phyloP scores from a whole-genome alignment of 2,329 filamentous ascomycete species.

The Fusarium sacchari region DNA sequence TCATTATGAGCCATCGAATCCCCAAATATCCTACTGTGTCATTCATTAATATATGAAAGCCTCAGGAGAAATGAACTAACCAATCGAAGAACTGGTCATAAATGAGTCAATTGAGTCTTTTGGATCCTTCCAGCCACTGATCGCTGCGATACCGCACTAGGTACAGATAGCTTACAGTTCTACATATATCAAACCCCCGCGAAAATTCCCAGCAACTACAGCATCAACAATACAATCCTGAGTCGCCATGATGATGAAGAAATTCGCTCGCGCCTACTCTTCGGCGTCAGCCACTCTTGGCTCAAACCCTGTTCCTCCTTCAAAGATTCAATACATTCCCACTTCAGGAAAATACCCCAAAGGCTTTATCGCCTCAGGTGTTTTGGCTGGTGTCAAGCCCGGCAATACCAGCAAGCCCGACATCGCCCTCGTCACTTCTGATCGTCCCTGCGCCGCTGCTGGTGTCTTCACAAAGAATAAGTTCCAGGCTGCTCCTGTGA shows the following conservation, averaged over 20 bases:
- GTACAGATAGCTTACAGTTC: background rate
- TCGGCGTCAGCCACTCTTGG: conserved; percentile 42
- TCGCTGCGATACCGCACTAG: conserved; percentile 35
- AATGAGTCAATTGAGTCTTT: conserved; percentile 13
- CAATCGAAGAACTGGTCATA: background rate
- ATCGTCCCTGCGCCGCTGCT: conserved; percentile 84
- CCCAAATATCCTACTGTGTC: background rate
- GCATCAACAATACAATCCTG: conserved; percentile 22
- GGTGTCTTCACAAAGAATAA: conserved; percentile 98
- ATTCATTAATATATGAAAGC: background rate
- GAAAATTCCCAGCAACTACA: conserved; percentile 14
- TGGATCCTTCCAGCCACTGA: conserved; percentile 24
- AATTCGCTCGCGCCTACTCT: conserved; percentile 50
- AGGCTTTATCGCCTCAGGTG: conserved; percentile 87
- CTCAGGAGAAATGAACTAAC: background rate
- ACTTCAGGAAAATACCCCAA: conserved; percentile 86
- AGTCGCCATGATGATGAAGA: conserved; percentile 42
- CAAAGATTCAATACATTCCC: conserved; percentile 92
- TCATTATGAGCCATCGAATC: background rate
- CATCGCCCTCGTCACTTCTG: conserved; percentile 87
- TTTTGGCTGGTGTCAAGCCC: conserved; percentile 92
- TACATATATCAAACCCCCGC: conserved; percentile 20
- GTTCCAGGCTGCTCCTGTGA: conserved; percentile 96
- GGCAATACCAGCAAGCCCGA: conserved; percentile 92
- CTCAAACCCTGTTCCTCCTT: conserved; percentile 67